Evolutionary conservation across 257 asterid species (phyloP).

Genomic region (Eucommia ulmoides): DNA sequence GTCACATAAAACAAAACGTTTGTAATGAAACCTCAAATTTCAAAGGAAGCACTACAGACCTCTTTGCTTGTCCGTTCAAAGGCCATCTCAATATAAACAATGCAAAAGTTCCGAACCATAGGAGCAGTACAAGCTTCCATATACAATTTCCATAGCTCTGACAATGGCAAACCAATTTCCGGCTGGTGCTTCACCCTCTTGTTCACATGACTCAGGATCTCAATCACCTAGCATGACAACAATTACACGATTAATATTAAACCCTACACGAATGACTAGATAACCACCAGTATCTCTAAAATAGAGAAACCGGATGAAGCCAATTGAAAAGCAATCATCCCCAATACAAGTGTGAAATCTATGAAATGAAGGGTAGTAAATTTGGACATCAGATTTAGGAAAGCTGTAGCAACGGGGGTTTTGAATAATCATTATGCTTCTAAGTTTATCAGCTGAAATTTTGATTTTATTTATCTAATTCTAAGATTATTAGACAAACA

Average conservation of each 20-base stretch:
- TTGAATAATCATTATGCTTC: no score
- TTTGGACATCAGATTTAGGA: no score
- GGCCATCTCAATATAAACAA: conserved; percentile 88
- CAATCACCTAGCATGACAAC: conserved; percentile 71
- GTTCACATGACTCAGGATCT: conserved; percentile 87
- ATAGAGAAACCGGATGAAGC: background rate
- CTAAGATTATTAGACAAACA: no score
- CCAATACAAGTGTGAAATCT: no score
- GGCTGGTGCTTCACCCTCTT: conserved; percentile 82
- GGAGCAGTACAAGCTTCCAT: conserved; percentile 57
- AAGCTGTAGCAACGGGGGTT: no score
- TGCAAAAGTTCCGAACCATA: conserved; percentile 85
- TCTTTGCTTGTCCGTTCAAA: conserved; percentile 64
- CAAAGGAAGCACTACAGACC: conserved; percentile 30
- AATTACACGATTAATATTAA: background rate
- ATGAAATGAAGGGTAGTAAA: no score
- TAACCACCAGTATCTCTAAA: background rate
- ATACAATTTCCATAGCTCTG: conserved; percentile 73
- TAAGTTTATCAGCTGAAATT: no score
- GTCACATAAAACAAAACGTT: background rate
- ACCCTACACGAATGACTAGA: background rate
- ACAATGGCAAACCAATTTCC: conserved; percentile 57
- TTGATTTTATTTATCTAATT: no score
- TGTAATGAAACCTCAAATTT: background rate
- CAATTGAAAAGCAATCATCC: no score